phyloP scores from a whole-genome alignment of 208 protist species.

The Wallacemonas sp. region DNA sequence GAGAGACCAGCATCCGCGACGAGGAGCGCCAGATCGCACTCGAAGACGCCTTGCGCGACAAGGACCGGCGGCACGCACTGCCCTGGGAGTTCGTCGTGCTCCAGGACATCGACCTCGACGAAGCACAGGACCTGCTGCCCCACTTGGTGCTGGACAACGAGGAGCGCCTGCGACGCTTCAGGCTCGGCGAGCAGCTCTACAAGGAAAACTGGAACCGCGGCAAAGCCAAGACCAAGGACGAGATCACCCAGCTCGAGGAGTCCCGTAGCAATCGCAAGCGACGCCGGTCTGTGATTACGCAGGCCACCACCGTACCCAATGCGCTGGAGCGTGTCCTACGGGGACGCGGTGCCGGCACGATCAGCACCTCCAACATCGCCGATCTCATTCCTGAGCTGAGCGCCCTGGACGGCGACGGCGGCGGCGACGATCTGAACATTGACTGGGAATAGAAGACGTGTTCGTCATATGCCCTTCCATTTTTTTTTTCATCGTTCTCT shows the following conservation, averaged over 20 bases:
- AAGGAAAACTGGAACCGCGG: slow-evolving; percentile 70
- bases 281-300: slow-evolving; percentile 41
- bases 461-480: background rate
- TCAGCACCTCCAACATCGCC: slow-evolving; percentile 77
- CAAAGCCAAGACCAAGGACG: slow-evolving; percentile 62
- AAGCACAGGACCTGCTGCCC: slow-evolving; percentile 58
- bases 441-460: slow-evolving; percentile 39
- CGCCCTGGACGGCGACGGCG: slow-evolving; percentile 36
- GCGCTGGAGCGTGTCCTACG: slow-evolving; percentile 70
- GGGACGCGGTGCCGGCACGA: slow-evolving; percentile 53
- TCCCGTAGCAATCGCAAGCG: slow-evolving; percentile 42
- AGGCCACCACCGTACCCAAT: slow-evolving; percentile 43
- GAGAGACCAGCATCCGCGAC: slow-evolving; percentile 10
- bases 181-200: slow-evolving; percentile 70
- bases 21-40: slow-evolving; percentile 36
- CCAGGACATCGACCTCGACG: slow-evolving; percentile 46
- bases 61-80: slow-evolving; percentile 68
- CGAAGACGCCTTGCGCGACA: slow-evolving; percentile 61
- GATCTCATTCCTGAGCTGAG: slow-evolving; percentile 76
- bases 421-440: slow-evolving; percentile 30
- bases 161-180: slow-evolving; percentile 73
- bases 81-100: slow-evolving; percentile 89
- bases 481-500: slow-evolving; percentile 9
- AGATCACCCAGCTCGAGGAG: slow-evolving; percentile 65
- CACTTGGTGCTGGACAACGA: slow-evolving; percentile 88